Base-by-base conservation (phyloP, 108 stramenopile species). In the Nitzschia putrida region DNA sequence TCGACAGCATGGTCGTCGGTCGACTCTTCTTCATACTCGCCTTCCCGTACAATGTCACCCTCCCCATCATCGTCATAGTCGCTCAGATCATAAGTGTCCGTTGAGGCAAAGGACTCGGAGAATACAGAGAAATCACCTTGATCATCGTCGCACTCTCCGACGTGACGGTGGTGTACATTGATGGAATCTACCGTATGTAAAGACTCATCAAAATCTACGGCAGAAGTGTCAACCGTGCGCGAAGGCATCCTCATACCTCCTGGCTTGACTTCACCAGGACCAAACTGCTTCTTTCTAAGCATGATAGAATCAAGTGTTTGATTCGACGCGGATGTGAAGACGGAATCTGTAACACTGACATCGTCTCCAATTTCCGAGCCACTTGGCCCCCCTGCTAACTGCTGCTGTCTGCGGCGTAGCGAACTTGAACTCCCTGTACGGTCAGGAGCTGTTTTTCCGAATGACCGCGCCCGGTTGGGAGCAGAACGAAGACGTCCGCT, bases 231-330 rank as follows among this genome's bases (percentile, higher is more conserved):
- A 39, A 13, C 20, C 14, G 47, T 21, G 20, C 69, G 69, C 26
- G 40, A 41, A 20, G 37, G 58, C 26, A 38, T 45, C n/a, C 61
- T 24, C 61, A 52, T 43, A n/a, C 71, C 58, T 13, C 49, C 58
- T 8, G 53, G 49, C 69, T 42, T 50, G 45, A 50, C 57, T 50
- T 59, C 57, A n/a, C 69, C 69, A 18, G 64, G 39, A 7, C 49
- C 58, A 20, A 77, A 71, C 50, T 77, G 76, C 25, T 59, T 66
- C 49, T 77, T 77, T 29, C 76, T 47, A 16, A 77, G 40, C 57
- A 53, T 56, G 44, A 77, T 71, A 26, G 69, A 71, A 53, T 77
- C 76, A 40, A 69, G 42, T n/a, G 76, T 77, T 45, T 67, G 66
- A 44, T 65, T 71, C 7, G 76, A 71, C 1, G 63, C 63, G 5